A percentile compares a stretch with the other conserved stretches of the same genome.
Conservation (phyloP, 352 stramenopile species). For the Phytophthora aleatoria region DNA sequence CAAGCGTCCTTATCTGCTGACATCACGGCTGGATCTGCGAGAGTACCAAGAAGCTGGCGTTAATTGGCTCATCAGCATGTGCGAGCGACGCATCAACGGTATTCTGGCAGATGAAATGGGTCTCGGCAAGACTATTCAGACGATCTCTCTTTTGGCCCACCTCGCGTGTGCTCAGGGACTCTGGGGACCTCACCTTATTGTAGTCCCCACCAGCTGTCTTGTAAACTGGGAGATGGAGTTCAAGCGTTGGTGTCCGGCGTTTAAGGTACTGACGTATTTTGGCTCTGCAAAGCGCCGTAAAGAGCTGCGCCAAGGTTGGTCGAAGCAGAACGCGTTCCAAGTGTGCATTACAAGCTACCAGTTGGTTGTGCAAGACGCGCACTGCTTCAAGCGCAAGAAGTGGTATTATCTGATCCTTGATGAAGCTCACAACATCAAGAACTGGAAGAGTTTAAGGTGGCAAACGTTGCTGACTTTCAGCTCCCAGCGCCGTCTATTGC, state of each 20-base stretch:
- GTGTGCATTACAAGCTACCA: slow-evolving; percentile 99
- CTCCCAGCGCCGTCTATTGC: slow-evolving; percentile 90
- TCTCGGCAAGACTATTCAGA: slow-evolving; percentile 98
- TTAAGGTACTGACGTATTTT: slow-evolving; percentile 99
- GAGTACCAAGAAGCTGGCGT: slow-evolving; percentile 90
- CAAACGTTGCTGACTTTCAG: slow-evolving; percentile 99
- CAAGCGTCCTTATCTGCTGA: slow-evolving; percentile 74
- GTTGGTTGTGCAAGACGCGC: slow-evolving; percentile 96
- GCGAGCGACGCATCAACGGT: slow-evolving; percentile 96
- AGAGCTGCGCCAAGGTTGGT: slow-evolving; percentile 92
- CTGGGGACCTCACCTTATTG: slow-evolving; percentile 98
- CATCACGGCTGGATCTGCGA: slow-evolving; percentile 62
- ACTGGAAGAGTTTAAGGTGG: slow-evolving; percentile 98
- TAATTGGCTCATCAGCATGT: slow-evolving; percentile 98
- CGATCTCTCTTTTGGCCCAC: slow-evolving; percentile 97
- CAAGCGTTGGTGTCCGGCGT: slow-evolving; percentile 96
- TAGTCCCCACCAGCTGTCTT: slow-evolving; percentile 98
- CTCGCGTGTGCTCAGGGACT: slow-evolving; percentile 91
- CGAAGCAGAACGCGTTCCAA: slow-evolving; percentile 96
- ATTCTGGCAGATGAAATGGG: slow-evolving; percentile 99
- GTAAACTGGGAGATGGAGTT: slow-evolving; percentile 99
- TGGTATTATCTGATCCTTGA: slow-evolving; percentile 99
- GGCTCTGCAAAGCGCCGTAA: slow-evolving; percentile 96
- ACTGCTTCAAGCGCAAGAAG: slow-evolving; percentile 98
- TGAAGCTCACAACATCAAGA: slow-evolving; percentile 99